Base-by-base conservation (phyloP, 164 flowering plant species). In the Taxillus chinensis region DNA sequence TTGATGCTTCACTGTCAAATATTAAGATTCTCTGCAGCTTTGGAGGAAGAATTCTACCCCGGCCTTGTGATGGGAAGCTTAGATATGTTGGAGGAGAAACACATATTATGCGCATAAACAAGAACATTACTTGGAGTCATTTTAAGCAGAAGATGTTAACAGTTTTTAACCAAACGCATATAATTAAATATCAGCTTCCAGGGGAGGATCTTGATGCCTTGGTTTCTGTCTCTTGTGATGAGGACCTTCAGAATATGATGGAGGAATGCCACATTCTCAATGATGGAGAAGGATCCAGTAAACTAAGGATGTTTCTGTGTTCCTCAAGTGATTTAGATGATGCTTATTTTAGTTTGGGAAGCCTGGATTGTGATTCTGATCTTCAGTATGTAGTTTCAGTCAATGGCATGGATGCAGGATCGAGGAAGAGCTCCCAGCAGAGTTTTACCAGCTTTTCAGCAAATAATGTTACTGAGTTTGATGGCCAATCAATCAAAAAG, bases 51-150 rank as follows among this genome's bases (percentile, higher is more conserved):
- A 65, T 80, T 17, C 53, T 80, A 38, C 81, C 83, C 41, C 74
- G 83, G 3, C 83, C 83, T 7, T 69, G 79, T 71, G 83, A 80
- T 69, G 72, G 77, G 60, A 77, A 71, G 74, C 76, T 80, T 39
- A 73, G 83, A 59, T 75, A 80, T 69, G 59, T 57, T 57, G 59
- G 59, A 3, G 59, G 59, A 0, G 59, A 57, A 40, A 57, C 59
- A 37, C 59, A 13, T 38, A 38, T 57, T 14, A 57, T 57, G 11
- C 14, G 59, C 43, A 57, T 57, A 37, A 57, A 41, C 43, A 57
- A 14, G 59, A 57, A 57, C 39, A 37, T 57, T 37, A 37, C 59
- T 6, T 57, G 59, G 59, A 38, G 11, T 57, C 41, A 57, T 10
- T 41, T 57, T 37, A 57, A 40, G 41, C 41, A 40, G 59, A 57